Percentiles rank a stretch among this genome's conserved stretches.
phyloP scores from a whole-genome alignment of 495 filamentous ascomycete genomes.

The Daldinia grandis region DNA sequence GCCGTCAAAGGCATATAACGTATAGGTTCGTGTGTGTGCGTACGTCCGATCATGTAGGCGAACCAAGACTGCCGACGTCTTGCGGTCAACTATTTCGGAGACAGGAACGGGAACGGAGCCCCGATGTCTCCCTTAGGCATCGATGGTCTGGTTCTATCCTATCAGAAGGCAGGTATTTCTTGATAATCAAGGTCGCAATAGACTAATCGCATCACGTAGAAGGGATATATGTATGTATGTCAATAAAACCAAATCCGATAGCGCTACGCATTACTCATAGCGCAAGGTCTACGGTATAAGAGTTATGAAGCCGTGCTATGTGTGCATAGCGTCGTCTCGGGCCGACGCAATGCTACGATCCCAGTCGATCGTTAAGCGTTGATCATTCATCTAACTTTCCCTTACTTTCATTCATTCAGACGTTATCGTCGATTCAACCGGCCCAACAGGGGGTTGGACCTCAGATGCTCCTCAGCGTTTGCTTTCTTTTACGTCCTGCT shows the following conservation, averaged over 20 bases:
- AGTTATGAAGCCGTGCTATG: not conserved
- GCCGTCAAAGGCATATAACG: conserved; percentile 1
- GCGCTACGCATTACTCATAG: conserved; percentile 11
- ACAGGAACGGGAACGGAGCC: conserved; percentile 32
- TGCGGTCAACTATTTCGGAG: conserved; percentile 20
- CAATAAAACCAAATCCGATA: conserved; percentile 15
- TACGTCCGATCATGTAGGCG: conserved; percentile 11
- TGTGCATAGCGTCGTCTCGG: not conserved
- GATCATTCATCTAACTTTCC: not conserved
- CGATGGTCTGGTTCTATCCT: conserved; percentile 6
- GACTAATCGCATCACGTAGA: not conserved
- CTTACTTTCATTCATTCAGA: too few species aligned
- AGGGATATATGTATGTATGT: conserved; percentile 15
- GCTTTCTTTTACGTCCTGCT: conserved; percentile 14
- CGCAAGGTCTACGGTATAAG: not conserved
- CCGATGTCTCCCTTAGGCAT: conserved; percentile 18
- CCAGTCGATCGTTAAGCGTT: not conserved
- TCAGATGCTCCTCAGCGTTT: not conserved
- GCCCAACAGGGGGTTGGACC: not conserved
- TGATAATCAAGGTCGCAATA: conserved; percentile 17
- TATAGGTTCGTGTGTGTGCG: conserved; percentile 4
- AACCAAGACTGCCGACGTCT: conserved; percentile 12
- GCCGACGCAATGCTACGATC: conserved; percentile 28
- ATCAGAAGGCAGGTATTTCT: conserved; percentile 9
- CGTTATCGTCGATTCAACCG: not conserved